phyloP scores from a whole-genome alignment of 352 stramenopile genomes.

The Globisporangium viniferum region DNA sequence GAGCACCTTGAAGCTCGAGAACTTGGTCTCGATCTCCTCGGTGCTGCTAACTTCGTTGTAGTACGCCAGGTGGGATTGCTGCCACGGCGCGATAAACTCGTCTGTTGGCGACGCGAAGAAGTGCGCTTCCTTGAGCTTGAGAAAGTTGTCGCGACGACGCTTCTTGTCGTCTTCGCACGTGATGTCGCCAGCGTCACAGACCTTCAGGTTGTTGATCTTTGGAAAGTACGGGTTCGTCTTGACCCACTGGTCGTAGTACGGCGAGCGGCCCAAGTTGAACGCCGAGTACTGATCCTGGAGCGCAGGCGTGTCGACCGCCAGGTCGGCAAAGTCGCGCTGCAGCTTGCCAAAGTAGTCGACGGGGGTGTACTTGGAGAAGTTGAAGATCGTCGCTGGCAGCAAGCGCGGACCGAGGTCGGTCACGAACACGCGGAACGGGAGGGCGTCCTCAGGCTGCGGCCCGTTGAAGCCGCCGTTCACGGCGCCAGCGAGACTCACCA shows the following conservation, averaged over 20 bases:
- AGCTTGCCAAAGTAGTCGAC: slow-evolving; percentile 23
- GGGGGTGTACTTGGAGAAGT: too few relatives aligned
- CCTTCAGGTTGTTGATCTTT: slow-evolving; percentile 28
- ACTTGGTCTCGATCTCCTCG: slow-evolving; percentile 28
- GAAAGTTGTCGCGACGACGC: slow-evolving; percentile 30
- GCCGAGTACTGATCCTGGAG: too few relatives aligned
- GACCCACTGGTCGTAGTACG: slow-evolving; percentile 18
- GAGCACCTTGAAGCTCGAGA: slow-evolving; percentile 22
- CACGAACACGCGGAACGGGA: too few relatives aligned
- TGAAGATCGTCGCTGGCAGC: too few relatives aligned
- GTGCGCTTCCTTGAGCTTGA: slow-evolving; percentile 33
- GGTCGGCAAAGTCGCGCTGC: slow-evolving; percentile 30
- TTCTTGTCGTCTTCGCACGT: slow-evolving; percentile 20
- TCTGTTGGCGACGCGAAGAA: slow-evolving; percentile 48
- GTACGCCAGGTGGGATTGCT: slow-evolving; percentile 28
- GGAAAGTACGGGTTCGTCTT: slow-evolving; percentile 7
- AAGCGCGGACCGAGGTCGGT: too few relatives aligned
- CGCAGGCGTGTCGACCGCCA: background rate
- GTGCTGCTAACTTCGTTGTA: slow-evolving; percentile 33
- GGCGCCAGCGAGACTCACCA: too few relatives aligned
- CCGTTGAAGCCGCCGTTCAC: too few relatives aligned
- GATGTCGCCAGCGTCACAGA: background rate
- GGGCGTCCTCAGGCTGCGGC: too few relatives aligned
- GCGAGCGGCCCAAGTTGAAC: slow-evolving; percentile 16
- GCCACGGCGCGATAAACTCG: slow-evolving; percentile 30